A percentile compares a stretch with the other conserved stretches of the same genome.
Evolutionary conservation across 1,284 basidiomycete species (phyloP).

Genomic region (Pseudozyma hubeiensis): DNA sequence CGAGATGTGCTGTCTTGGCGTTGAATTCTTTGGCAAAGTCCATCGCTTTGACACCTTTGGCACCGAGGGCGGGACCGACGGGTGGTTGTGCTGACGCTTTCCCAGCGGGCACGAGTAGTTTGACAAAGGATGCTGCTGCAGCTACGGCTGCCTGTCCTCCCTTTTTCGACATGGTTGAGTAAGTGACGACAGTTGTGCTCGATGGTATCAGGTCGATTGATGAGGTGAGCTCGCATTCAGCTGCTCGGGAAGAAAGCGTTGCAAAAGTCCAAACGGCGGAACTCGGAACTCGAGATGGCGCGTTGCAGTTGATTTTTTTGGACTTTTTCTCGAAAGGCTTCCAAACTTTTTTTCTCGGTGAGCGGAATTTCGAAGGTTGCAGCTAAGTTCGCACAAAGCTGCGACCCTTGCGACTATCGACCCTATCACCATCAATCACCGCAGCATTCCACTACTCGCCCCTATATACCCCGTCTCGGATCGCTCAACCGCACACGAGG

Average conservation of each 20-base stretch:
- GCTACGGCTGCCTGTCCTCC: conserved; percentile 54
- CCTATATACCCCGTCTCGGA: not conserved
- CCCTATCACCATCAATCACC: not conserved
- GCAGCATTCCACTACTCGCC: not conserved
- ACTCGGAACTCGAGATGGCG: conserved; percentile 20
- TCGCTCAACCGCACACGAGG: not conserved
- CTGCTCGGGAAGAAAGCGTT: conserved; percentile 13
- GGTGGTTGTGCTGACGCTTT: conserved; percentile 96
- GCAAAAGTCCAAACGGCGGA: conserved; percentile 16
- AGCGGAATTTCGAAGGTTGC: not conserved
- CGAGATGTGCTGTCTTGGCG: conserved; percentile 84
- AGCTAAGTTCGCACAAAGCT: conserved; percentile 2
- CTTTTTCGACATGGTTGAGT: conserved; percentile 62
- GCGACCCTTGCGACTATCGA: not conserved
- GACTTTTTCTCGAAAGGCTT: conserved; percentile 3
- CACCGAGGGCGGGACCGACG: conserved; percentile 95
- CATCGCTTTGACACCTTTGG: conserved; percentile 98
- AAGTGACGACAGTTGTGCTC: not conserved
- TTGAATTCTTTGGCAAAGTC: conserved; percentile 87
- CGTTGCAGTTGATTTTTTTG: conserved; percentile 14
- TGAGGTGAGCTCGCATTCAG: not conserved
- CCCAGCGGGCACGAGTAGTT: conserved; percentile 89
- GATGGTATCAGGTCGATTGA: too few species aligned
- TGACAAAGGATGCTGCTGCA: conserved; percentile 59
- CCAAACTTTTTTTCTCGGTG: conserved; percentile 24